Percentiles rank a stretch among this genome's conserved stretches.
Conservation (phyloP, 345 rosid species). For the Lepidium sativum region DNA sequence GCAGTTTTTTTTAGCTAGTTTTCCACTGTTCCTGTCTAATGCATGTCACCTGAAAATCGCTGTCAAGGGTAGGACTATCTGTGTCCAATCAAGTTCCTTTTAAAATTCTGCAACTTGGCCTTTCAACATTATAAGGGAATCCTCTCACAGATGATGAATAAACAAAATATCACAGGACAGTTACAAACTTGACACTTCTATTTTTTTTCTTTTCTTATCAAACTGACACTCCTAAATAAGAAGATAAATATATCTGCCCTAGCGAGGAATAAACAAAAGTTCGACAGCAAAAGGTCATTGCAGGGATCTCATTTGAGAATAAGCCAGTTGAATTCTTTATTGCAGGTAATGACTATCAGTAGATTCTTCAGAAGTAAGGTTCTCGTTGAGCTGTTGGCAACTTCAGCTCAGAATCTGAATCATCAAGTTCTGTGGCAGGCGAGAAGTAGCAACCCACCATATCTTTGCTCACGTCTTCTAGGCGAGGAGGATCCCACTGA, state of each 20-base stretch:
- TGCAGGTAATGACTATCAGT: not conserved
- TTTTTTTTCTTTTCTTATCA: not conserved
- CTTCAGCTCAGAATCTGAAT: conserved; percentile 55
- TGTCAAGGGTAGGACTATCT: not conserved
- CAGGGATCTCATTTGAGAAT: not conserved
- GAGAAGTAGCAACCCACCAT: conserved; percentile 76
- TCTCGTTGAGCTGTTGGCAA: conserved; percentile 82
- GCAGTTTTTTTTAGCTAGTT: conserved; percentile 1
- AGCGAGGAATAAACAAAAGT: not conserved
- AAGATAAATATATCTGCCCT: not conserved
- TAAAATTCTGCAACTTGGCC: not conserved
- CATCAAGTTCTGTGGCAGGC: conserved; percentile 37
- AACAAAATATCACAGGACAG: not conserved
- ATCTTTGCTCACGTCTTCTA: conserved; percentile 62
- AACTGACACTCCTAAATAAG: conserved; percentile 13
- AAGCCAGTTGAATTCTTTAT: conserved; percentile 1
- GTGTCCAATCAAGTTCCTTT: conserved; percentile 5
- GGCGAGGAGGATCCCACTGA: conserved; percentile 79
- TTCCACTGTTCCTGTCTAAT: not conserved
- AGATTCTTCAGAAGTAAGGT: conserved; percentile 29
- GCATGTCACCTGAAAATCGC: not conserved
- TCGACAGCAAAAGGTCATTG: conserved; percentile 8
- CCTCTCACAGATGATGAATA: not conserved
- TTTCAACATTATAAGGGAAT: not conserved
- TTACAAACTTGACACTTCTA: conserved; percentile 16